Evolutionary conservation across 306 rosid genomes (phyloP).

Genomic region (Prunus fruticosa): DNA sequence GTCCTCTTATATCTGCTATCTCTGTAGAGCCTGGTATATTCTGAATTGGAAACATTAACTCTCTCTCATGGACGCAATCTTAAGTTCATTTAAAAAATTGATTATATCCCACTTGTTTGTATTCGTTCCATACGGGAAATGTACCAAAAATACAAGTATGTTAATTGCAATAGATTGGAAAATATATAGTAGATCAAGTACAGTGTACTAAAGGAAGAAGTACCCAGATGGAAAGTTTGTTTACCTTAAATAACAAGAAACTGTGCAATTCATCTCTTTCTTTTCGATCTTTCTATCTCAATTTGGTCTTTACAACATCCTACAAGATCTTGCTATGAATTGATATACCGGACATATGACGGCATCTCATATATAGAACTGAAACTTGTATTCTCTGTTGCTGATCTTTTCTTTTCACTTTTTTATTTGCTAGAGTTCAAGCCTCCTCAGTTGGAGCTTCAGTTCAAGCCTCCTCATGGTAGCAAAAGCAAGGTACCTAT

Average conservation of each 20-base stretch:
- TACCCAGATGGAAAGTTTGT: no score
- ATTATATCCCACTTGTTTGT: no score
- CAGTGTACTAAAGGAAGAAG: background rate
- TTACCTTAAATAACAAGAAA: background rate
- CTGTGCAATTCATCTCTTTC: background rate
- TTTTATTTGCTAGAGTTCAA: background rate
- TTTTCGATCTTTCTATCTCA: no score
- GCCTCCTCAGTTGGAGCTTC: conserved; percentile 13
- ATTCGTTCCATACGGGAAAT: no score
- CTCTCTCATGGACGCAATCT: background rate
- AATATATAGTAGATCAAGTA: background rate
- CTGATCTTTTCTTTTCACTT: background rate
- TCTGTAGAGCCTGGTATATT: conserved; percentile 47
- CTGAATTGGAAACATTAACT: background rate
- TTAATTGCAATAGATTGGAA: no score
- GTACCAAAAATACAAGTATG: no score
- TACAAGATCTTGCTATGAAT: no score
- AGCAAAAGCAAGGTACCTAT: background rate
- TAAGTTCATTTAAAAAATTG: no score
- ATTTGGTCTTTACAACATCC: no score
- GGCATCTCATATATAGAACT: background rate
- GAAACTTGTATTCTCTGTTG: background rate
- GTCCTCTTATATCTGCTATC: conserved; percentile 65
- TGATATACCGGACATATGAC: no score
- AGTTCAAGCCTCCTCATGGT: conserved; percentile 2